Evolutionary conservation across 2,329 filamentous ascomycete genomes (phyloP).

Genomic region (Phoma sp.): DNA sequence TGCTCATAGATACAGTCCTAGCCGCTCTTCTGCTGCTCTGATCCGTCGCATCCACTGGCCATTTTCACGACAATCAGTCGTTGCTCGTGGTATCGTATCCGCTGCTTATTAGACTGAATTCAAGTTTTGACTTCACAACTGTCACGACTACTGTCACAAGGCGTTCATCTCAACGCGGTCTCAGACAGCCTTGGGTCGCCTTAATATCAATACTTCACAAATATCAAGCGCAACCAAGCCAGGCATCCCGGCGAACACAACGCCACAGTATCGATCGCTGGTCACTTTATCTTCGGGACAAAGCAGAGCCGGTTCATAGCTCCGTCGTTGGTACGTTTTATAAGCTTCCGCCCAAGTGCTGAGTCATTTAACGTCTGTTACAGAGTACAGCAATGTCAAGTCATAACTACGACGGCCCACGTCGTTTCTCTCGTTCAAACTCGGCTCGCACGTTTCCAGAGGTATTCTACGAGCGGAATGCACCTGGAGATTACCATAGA

Average conservation of each 20-base stretch:
- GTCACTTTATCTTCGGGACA: background rate
- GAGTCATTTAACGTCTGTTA: background rate
- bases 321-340: background rate
- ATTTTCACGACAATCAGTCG: background rate
- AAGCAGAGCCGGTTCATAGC: background rate
- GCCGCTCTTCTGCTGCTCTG: background rate
- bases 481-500: constrained; percentile 25
- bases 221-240: no score
- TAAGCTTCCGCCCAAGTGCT: background rate
- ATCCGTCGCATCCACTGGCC: background rate
- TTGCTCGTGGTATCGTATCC: background rate
- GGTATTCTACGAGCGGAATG: constrained; percentile 34
- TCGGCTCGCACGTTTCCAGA: constrained; percentile 14
- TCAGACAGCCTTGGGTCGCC: background rate
- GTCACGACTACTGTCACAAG: background rate
- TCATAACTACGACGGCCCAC: constrained; percentile 22
- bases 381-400: constrained; percentile 15
- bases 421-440: constrained; percentile 24
- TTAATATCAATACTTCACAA: background rate
- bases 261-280: background rate
- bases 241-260: background rate
- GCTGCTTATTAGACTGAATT: no score
- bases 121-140: background rate
- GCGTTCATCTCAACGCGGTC: background rate
- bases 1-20: background rate